Evolutionary conservation across 352 stramenopile genomes (phyloP).

Genomic region (Phytophthora multivora): DNA sequence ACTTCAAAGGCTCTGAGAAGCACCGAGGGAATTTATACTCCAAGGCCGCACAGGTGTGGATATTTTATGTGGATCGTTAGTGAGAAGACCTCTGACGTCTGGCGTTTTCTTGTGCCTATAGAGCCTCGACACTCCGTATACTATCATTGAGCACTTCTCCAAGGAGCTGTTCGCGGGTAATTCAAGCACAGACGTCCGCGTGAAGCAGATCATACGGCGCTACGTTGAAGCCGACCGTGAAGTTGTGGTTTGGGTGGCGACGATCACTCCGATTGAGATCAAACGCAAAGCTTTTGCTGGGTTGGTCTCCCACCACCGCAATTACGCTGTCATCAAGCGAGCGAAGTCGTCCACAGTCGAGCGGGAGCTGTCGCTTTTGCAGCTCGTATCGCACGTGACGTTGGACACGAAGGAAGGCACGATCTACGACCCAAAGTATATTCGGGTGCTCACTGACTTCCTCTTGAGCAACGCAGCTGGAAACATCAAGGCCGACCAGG

Average conservation of each 20-base stretch:
- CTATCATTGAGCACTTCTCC: slow-evolving; percentile 41
- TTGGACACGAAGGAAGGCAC: slow-evolving; percentile 41
- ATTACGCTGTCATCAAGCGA: slow-evolving; percentile 62
- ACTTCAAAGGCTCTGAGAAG: slow-evolving; percentile 43
- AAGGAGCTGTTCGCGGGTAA: slow-evolving; percentile 36
- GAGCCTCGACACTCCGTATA: slow-evolving; percentile 29
- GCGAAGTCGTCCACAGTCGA: slow-evolving; percentile 28
- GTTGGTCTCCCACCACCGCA: slow-evolving; percentile 46
- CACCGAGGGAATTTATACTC: slow-evolving; percentile 38
- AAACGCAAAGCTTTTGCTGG: slow-evolving; percentile 23
- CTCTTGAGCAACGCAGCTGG: slow-evolving; percentile 38
- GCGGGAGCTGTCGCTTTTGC: slow-evolving; percentile 44
- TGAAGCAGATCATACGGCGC: slow-evolving; percentile 30
- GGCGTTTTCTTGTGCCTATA: slow-evolving; percentile 7
- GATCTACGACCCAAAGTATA: slow-evolving; percentile 34
- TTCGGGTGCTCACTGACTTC: slow-evolving; percentile 50
- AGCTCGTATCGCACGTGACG: slow-evolving; percentile 50
- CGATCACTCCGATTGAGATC: slow-evolving; percentile 27
- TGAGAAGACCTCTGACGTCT: background rate
- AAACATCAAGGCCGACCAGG: slow-evolving; percentile 47
- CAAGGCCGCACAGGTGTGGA: slow-evolving; percentile 24
- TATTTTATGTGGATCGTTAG: background rate
- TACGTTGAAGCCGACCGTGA: slow-evolving; percentile 33
- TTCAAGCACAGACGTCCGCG: slow-evolving; percentile 30
- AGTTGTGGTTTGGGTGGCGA: slow-evolving; percentile 33